Base-by-base conservation (phyloP, 106 monocot species). In the Dendrobium nobile region DNA sequence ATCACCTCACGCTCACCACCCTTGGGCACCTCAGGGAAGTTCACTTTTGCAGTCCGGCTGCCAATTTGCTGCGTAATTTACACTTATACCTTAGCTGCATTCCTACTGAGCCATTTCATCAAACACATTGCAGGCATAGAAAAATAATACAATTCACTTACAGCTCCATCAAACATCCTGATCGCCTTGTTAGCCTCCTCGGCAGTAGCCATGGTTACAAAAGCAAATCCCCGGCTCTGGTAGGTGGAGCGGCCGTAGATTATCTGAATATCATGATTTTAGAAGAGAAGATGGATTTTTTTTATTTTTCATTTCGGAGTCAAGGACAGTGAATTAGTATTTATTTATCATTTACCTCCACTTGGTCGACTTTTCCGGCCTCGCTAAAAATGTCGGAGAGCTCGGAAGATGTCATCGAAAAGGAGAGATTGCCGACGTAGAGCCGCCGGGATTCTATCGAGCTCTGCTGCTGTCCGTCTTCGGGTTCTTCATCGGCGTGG, bases 151-250 rank as follows among this genome's bases (percentile, higher is more conserved):
- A 72, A 75, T 41, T 17, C 7, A 47, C 88, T 91, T 67, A 93
- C 93, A 0, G 92, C 47, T 8, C 92, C 95, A 59, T 99, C 87
- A 79, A 93, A 91, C 93, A 93, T 85, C n/a, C 85, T 84, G 72
- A 99, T 88, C 73, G 98, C 95, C 13, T 85, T 74, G 40, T 70
- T 73, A 40, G 98, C 95, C 17, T 88, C 91, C 5, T 87, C 82
- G 37, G 44, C 59, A 67, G 27, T 84, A 72, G 79, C 88, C 95
- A 99, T 95, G 72, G 92, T 91, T 42, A 99, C 88, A 77, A 99
- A 99, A 54, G 87, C 95, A 81, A 99, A 99, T n/a, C 98, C 98
- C 15, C 95, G 84, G 88, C 98, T 99, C 68, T 92, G 84, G 75
- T 95, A 89, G n/a, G 95, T 99, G 37, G 91, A 86, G 7, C 91